Percentiles rank a stretch among this genome's conserved stretches.
Evolutionary conservation across 2,329 filamentous ascomycete species (phyloP).

Genomic region (Colletotrichum karsti): DNA sequence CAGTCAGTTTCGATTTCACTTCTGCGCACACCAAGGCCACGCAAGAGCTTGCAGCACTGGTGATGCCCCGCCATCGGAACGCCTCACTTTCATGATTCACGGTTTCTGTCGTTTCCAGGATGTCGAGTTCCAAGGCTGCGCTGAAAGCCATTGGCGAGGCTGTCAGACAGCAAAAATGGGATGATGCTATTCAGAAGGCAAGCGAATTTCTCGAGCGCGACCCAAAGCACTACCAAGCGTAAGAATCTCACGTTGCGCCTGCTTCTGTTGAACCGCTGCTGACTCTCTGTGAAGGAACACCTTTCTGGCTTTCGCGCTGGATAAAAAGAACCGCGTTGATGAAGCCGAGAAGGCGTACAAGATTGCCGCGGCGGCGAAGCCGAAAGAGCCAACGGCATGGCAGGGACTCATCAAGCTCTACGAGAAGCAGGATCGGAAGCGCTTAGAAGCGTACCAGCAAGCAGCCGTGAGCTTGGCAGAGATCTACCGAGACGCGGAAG

Average conservation of each 20-base stretch:
- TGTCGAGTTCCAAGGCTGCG: conserved; percentile 72
- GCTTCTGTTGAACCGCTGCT: conserved; percentile 7
- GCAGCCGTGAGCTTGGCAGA: conserved; percentile 78
- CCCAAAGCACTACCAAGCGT: conserved; percentile 84
- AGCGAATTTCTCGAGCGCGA: conserved; percentile 76
- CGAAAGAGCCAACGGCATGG: conserved; percentile 85
- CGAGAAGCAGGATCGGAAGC: conserved; percentile 76
- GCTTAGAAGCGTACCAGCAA: conserved; percentile 77
- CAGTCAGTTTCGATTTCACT: too few species aligned
- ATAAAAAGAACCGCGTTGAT: conserved; percentile 76
- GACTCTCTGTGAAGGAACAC: conserved; percentile 48
- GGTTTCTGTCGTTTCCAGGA: conserved; percentile 35
- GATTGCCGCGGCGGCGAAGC: conserved; percentile 75
- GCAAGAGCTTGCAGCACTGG: background rate
- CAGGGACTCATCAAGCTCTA: conserved; percentile 88
- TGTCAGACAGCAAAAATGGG: conserved; percentile 81
- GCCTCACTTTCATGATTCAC: conserved; percentile 22
- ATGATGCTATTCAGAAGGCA: conserved; percentile 76
- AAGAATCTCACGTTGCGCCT: conserved; percentile 40
- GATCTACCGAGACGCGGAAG: conserved; percentile 74
- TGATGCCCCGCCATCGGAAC: conserved; percentile 23
- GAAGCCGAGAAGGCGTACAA: conserved; percentile 82
- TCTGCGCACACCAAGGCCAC: background rate
- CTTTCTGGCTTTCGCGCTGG: conserved; percentile 86
- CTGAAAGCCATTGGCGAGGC: conserved; percentile 84